Evolutionary conservation across 208 protist species (phyloP).

Genomic region (Trypanosoma lewisi): DNA sequence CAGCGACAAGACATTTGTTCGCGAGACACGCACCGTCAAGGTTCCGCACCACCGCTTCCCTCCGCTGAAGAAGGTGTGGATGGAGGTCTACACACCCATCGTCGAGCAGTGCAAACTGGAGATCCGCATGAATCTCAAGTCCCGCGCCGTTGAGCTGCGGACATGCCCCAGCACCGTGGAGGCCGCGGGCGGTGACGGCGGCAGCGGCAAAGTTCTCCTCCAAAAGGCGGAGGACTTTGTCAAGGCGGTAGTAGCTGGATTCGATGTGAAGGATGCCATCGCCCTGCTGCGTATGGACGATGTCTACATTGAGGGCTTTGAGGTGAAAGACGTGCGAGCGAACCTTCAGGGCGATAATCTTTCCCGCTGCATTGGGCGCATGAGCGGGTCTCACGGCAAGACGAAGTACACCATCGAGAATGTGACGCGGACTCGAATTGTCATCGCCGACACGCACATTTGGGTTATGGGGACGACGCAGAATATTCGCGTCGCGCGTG

Average conservation of each 20-base stretch:
- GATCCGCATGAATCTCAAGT: slow-evolving; percentile 98
- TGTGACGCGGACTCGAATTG: slow-evolving; percentile 98
- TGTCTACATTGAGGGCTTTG: slow-evolving; percentile 99
- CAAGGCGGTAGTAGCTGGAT: slow-evolving; percentile 96
- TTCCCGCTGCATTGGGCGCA: slow-evolving; percentile 98
- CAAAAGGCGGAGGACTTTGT: slow-evolving; percentile 99
- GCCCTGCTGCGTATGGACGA: slow-evolving; percentile 99
- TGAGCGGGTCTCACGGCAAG: slow-evolving; percentile 99
- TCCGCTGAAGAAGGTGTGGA: slow-evolving; percentile 98
- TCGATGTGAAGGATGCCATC: slow-evolving; percentile 96
- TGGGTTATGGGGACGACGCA: slow-evolving; percentile 98
- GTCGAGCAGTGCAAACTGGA: slow-evolving; percentile 99
- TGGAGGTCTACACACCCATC: slow-evolving; percentile 98
- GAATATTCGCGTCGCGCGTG: slow-evolving; percentile 97
- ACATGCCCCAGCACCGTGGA: slow-evolving; percentile 86
- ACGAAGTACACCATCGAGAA: slow-evolving; percentile 99
- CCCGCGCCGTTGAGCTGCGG: slow-evolving; percentile 94
- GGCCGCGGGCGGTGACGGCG: slow-evolving; percentile 26
- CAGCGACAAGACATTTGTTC: slow-evolving; percentile 32
- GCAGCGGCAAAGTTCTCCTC: slow-evolving; percentile 70
- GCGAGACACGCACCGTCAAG: slow-evolving; percentile 79
- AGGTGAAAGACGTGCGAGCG: slow-evolving; percentile 96
- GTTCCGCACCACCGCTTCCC: slow-evolving; percentile 97
- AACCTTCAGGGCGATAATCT: slow-evolving; percentile 92
- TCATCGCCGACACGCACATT: slow-evolving; percentile 98